Evolutionary conservation across 345 rosid species (phyloP), one percentile per base, ranked within the genome.

Genomic region (Ceriops zippeliana): DNA sequence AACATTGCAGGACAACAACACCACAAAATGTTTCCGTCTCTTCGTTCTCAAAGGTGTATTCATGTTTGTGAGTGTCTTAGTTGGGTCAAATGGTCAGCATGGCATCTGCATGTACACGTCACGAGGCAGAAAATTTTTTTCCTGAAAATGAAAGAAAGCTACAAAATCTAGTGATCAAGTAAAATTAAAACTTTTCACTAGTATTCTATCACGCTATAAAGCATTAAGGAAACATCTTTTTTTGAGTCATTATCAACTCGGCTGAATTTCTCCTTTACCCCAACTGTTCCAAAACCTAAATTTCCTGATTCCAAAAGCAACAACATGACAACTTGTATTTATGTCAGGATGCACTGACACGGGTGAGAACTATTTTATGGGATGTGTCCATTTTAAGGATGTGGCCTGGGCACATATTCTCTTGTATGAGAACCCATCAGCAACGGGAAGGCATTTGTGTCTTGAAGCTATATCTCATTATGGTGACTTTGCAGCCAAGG

Each of bases 391-490:
- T 84, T 91, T 91, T 72, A 95, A 88, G 77, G 98, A 95, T 57
- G 97, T 87, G 64, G 93, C 99, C 24, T 65, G 81, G 74, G 97
- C 96, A 7, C 97, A 95, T 78, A 84, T 95, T 26, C 67, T 91
- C 81, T 92, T 90, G 15, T 95, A 90, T 10, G 99, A 95, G 82
- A 90, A 90, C 67, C 76, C 82, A 80, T 70, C 87, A 51, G 90
- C 98, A 0, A 75, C 78, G 52, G 97, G 99, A 73, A 86, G 99
- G 71, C 96, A 95, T 79, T 21, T 90, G 77, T 90, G 96, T 64
- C 89, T 90, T 17, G 97, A 91, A 73, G 90, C 96, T 34, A 86
- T 87, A 73, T 82, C 97, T 72, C 98, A 90, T 77, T 95, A 88
- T 69, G 96, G 97, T 24, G 99, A 95, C 73, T 82, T 91, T 28